Evolutionary conservation across 1,139 yeast species (phyloP).

Genomic region (Lodderomyces jiufengensis): DNA sequence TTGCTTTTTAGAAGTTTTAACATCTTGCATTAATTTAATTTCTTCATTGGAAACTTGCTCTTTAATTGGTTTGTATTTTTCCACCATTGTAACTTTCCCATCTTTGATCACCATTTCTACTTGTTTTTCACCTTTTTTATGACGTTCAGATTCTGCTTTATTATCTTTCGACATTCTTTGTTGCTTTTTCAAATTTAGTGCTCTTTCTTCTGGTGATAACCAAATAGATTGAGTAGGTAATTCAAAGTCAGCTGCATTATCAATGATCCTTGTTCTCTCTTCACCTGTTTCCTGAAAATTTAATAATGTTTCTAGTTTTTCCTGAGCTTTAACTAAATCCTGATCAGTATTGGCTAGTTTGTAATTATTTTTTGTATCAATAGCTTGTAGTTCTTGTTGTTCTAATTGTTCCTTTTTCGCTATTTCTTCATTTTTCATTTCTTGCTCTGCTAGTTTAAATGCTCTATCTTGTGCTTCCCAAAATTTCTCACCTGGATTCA

Average conservation of each 20-base stretch:
- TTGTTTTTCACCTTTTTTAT: constrained; percentile 71
- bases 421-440: constrained; percentile 24
- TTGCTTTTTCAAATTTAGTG: constrained; percentile 74
- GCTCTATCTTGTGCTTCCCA: constrained; percentile 68
- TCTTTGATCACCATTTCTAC: constrained; percentile 75
- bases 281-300: constrained; percentile 84
- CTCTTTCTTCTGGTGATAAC: constrained; percentile 89
- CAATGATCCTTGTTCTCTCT: constrained; percentile 87
- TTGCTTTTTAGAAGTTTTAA: constrained; percentile 18
- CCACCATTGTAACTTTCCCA: constrained; percentile 71
- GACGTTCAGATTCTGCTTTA: constrained; percentile 51
- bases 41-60: constrained; percentile 26
- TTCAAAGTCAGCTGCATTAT: constrained; percentile 88
- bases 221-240: constrained; percentile 59
- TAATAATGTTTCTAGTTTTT: constrained; percentile 65
- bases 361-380: constrained; percentile 7
- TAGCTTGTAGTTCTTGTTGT: constrained; percentile 20
- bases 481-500: constrained; percentile 59
- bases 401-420: constrained; percentile 30
- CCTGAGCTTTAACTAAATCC: constrained; percentile 65
- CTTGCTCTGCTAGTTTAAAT: constrained; percentile 49
- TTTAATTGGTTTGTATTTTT: constrained; percentile 21
- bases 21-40: constrained; percentile 22
- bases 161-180: constrained; percentile 68
- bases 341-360: constrained; percentile 26